Conservation (phyloP, 495 filamentous ascomycete genomes). For the Sordaria brevicollis region DNA sequence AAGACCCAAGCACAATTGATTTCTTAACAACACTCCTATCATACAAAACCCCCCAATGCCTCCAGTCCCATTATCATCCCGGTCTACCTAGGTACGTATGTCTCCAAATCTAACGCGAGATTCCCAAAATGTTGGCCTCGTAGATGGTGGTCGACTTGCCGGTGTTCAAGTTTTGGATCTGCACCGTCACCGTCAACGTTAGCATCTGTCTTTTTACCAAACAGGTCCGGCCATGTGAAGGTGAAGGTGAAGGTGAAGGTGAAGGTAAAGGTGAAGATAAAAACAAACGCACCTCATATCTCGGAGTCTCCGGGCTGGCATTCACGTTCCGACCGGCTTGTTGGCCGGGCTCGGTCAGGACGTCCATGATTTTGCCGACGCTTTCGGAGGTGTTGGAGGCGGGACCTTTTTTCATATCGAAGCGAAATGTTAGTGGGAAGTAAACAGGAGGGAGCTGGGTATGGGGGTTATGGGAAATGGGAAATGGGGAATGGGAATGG, state of each 20-base stretch:
- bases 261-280: neutral
- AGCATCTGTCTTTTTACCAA: neutral
- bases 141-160: constrained; percentile 30
- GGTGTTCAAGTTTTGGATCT: constrained; percentile 34
- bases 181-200: neutral
- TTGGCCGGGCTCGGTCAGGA: constrained; percentile 28
- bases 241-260: neutral
- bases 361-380: constrained; percentile 25
- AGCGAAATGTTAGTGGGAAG: too few relatives aligned
- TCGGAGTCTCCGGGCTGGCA: constrained; percentile 24
- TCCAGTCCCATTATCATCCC: too few relatives aligned
- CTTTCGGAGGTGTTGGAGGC: constrained; percentile 29
- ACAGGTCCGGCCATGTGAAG: too few relatives aligned
- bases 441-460: too few relatives aligned
- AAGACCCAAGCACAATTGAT: too few relatives aligned
- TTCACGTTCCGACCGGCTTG: constrained; percentile 31
- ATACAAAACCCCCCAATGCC: too few relatives aligned
- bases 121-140: constrained; percentile 33
- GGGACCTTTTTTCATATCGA: too few relatives aligned
- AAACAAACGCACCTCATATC: constrained; percentile 27
- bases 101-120: too few relatives aligned
- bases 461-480: too few relatives aligned
- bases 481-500: neutral
- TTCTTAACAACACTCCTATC: too few relatives aligned
- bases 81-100: too few relatives aligned